Evolutionary conservation across 2,329 filamentous ascomycete genomes (phyloP).

Genomic region (Microsporum canis): DNA sequence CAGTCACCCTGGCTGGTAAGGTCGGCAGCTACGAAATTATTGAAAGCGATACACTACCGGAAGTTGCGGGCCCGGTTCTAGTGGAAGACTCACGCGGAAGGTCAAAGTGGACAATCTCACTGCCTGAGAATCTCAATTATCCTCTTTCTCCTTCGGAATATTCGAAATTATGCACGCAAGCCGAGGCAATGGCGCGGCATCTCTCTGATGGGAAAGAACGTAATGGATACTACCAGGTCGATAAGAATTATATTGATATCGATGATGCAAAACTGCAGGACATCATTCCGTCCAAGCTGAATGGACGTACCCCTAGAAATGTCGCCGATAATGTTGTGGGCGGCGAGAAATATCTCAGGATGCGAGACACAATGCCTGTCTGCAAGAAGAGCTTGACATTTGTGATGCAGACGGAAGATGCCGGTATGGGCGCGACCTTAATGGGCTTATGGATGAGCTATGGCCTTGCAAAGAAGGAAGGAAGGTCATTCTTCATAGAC

Average conservation of each 20-base stretch:
- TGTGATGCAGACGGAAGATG: conserved; percentile 60
- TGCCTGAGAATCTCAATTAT: conserved; percentile 56
- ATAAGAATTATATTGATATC: conserved; percentile 64
- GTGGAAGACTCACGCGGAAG: conserved; percentile 54
- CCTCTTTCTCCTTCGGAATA: conserved; percentile 58
- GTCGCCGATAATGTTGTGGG: conserved; percentile 21
- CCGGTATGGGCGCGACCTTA: conserved; percentile 64
- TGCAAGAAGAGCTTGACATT: conserved; percentile 67
- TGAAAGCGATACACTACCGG: conserved; percentile 53
- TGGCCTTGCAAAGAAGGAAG: conserved; percentile 62
- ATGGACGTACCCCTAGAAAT: background rate
- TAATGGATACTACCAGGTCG: conserved; percentile 47
- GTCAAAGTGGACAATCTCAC: conserved; percentile 69
- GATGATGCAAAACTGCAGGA: conserved; percentile 56
- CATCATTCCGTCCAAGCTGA: conserved; percentile 41
- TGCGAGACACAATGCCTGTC: conserved; percentile 30
- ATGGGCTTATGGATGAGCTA: conserved; percentile 78
- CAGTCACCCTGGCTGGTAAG: conserved; percentile 93
- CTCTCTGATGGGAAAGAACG: conserved; percentile 40
- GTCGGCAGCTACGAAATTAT: conserved; percentile 79
- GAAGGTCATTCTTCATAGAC: conserved; percentile 70
- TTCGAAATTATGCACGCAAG: conserved; percentile 55
- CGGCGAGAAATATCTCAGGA: conserved; percentile 22
- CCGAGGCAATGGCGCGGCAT: conserved; percentile 51
- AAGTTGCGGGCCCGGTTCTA: conserved; percentile 61